Percentiles rank a stretch among this genome's conserved stretches.
Conservation (phyloP, 1,284 basidiomycete species). For the Coniferiporia sulphurascens region DNA sequence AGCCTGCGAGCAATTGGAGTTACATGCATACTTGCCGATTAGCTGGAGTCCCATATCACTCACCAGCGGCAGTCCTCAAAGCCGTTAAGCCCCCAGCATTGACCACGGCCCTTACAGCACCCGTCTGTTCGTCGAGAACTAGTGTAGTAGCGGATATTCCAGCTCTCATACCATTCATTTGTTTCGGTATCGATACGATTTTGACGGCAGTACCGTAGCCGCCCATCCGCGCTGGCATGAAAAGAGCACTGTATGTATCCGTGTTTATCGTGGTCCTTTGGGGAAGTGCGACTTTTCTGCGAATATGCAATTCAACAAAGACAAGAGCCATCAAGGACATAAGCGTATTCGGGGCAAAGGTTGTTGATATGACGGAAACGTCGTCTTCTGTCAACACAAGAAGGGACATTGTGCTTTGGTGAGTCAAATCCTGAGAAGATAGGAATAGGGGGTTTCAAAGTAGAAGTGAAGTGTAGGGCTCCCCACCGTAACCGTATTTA, state of each 20-base stretch:
- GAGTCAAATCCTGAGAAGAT: not conserved
- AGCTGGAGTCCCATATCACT: slow-evolving; percentile 21
- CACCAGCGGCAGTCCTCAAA: slow-evolving; percentile 75
- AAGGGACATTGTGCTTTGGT: slow-evolving; percentile 1
- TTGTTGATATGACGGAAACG: slow-evolving; percentile 3
- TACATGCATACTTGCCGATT: not conserved
- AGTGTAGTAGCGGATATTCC: slow-evolving; percentile 77
- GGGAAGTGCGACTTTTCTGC: slow-evolving; percentile 34
- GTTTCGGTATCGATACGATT: slow-evolving; percentile 61
- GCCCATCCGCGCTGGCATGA: slow-evolving; percentile 66
- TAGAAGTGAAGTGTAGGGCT: too few relatives aligned
- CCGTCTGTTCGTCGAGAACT: slow-evolving; percentile 67
- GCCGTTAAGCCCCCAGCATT: slow-evolving; percentile 77
- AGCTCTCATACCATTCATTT: slow-evolving; percentile 24
- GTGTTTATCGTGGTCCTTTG: slow-evolving; percentile 47
- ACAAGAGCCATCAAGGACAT: slow-evolving; percentile 11
- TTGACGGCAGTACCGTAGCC: slow-evolving; percentile 55
- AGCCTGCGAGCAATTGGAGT: slow-evolving; percentile 42
- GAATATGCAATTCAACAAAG: slow-evolving; percentile 1
- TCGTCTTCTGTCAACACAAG: slow-evolving; percentile 9
- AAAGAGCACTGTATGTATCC: slow-evolving; percentile 49
- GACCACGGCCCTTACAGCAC: slow-evolving; percentile 63
- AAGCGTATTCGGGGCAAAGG: slow-evolving; percentile 5
- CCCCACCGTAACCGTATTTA: not conserved
- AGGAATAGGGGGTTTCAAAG: too few relatives aligned